phyloP scores from a whole-genome alignment of 495 filamentous ascomycete genomes.

The Penicillium parvum region DNA sequence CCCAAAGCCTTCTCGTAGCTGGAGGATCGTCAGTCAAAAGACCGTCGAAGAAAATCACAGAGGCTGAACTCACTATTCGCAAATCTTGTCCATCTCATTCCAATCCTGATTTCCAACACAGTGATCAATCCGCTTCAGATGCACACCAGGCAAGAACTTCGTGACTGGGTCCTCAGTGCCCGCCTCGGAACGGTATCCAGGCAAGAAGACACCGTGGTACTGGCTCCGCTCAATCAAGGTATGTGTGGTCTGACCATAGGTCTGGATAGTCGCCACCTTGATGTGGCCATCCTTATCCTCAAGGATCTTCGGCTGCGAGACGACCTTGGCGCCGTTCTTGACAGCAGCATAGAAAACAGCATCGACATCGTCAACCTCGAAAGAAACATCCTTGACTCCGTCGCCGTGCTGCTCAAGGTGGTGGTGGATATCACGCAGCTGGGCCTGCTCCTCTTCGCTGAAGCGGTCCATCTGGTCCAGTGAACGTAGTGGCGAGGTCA shows the following conservation, averaged over 20 bases:
- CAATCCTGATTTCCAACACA: slow-evolving; percentile 94
- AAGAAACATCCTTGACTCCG: slow-evolving; percentile 86
- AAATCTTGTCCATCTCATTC: slow-evolving; percentile 78
- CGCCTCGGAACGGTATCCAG: slow-evolving; percentile 60
- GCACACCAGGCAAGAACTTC: slow-evolving; percentile 53
- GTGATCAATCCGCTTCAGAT: slow-evolving; percentile 74
- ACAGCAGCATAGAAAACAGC: slow-evolving; percentile 69
- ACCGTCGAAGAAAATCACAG: not conserved
- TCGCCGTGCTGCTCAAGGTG: slow-evolving; percentile 83
- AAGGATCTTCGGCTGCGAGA: slow-evolving; percentile 52
- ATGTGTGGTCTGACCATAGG: slow-evolving; percentile 90
- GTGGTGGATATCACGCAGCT: slow-evolving; percentile 64
- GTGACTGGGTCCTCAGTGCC: slow-evolving; percentile 45
- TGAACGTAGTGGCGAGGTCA: slow-evolving; percentile 74
- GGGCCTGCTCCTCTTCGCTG: slow-evolving; percentile 50
- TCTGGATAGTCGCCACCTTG: slow-evolving; percentile 68
- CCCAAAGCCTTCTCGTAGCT: slow-evolving; percentile 82
- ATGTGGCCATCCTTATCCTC: slow-evolving; percentile 52
- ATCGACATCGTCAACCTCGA: slow-evolving; percentile 80
- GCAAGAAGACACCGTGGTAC: slow-evolving; percentile 74
- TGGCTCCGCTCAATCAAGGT: slow-evolving; percentile 65
- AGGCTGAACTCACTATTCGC: slow-evolving; percentile 56
- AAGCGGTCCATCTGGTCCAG: slow-evolving; percentile 43
- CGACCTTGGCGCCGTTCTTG: slow-evolving; percentile 58
- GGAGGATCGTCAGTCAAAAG: slow-evolving; percentile 15